These are phyloP conservation scores for Fusarium redolens DNA, from an alignment of 2,329 filamentous ascomycete species.

Conservation along the genomic window DNA sequence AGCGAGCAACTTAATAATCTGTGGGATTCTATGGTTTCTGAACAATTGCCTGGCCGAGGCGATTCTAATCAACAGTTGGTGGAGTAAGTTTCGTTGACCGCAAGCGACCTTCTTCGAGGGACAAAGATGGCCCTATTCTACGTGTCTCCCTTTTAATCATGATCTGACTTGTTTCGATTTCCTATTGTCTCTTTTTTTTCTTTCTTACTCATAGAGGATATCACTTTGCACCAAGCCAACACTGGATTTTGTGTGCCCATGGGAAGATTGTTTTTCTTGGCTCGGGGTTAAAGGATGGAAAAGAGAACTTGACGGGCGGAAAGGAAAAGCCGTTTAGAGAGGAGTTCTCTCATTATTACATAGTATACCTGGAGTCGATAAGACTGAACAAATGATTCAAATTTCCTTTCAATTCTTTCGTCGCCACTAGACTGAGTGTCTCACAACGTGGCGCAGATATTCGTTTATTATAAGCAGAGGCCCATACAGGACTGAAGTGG, in stretches of 20 bases:
- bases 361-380: not conserved
- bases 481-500: not conserved
- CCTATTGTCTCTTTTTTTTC: not conserved
- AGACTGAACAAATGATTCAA: not conserved
- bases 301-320: slow-evolving; percentile 11
- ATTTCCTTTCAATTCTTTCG: not conserved
- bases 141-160: not conserved
- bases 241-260: slow-evolving; percentile 36
- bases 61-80: slow-evolving; percentile 42
- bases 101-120: not conserved
- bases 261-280: slow-evolving; percentile 21
- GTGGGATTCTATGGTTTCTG: slow-evolving; percentile 53
- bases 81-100: slow-evolving; percentile 36
- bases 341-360: slow-evolving; percentile 16
- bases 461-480: not conserved
- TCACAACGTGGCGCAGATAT: not conserved
- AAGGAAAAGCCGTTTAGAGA: slow-evolving; percentile 10
- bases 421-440: not conserved
- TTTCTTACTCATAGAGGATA: slow-evolving; percentile 35
- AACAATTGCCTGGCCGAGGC: slow-evolving; percentile 45
- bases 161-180: not conserved
- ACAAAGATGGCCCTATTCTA: not conserved
- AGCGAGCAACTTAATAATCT: slow-evolving; percentile 52
- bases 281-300: slow-evolving; percentile 20
- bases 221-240: slow-evolving; percentile 36